A percentile compares a stretch with the other conserved stretches of the same genome.
These are phyloP conservation scores for Podila minutissima DNA, from an alignment of 192 early-diverging fungal species.

Conservation along the genomic window DNA sequence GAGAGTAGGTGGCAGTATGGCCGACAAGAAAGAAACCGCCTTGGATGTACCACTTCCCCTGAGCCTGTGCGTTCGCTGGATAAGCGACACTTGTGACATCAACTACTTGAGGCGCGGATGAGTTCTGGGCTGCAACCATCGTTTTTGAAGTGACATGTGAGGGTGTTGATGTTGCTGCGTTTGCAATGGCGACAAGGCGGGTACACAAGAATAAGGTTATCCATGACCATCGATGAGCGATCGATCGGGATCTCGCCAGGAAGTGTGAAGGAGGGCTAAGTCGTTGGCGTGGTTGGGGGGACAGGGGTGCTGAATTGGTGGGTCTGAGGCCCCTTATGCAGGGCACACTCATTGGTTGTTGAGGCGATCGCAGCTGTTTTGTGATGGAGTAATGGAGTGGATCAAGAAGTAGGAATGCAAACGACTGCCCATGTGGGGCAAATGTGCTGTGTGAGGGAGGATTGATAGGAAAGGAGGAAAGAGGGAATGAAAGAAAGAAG, in stretches of 20 bases:
- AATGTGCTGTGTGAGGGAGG: neutral
- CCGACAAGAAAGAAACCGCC: slow-evolving; percentile 3
- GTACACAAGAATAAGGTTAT: too few species aligned
- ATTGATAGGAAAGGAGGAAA: neutral
- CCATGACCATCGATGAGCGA: too few species aligned
- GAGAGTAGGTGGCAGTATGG: neutral
- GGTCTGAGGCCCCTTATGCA: too few species aligned
- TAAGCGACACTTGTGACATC: slow-evolving; percentile 5
- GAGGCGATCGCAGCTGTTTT: too few species aligned
- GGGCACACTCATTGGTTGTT: too few species aligned
- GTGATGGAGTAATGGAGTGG: too few species aligned
- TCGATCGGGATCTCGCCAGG: too few species aligned
- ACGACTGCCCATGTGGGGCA: neutral
- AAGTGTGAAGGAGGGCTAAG: too few species aligned
- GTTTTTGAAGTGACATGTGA: neutral
- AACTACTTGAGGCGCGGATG: neutral
- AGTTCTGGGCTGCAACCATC: neutral
- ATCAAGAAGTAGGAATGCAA: neutral
- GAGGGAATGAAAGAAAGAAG: neutral
- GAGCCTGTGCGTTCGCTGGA: slow-evolving; percentile 2
- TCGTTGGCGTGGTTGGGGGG: too few species aligned
- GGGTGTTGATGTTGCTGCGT: neutral
- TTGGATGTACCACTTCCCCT: slow-evolving; percentile 26
- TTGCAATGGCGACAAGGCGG: too few species aligned
- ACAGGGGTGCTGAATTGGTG: too few species aligned